Base-by-base conservation (phyloP, 805 yeast genomes). In the Cephaloascus albidus region DNA sequence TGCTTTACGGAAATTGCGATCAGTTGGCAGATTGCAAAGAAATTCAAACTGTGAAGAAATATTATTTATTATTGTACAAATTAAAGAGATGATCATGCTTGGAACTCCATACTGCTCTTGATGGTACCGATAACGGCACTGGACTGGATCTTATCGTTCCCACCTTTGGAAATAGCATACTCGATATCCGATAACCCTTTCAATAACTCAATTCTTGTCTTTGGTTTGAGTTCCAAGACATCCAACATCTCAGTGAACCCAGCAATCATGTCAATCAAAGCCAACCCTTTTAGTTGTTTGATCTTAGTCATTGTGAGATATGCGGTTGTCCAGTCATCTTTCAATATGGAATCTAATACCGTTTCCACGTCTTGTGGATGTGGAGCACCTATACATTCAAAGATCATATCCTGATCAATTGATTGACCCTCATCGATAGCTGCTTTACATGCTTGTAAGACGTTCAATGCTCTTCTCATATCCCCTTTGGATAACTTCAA, bases 301-400 rank as follows among this genome's bases (percentile, higher is more conserved):
- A 83, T 67, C 42, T 68, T 70, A n/a, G 68, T 70, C 49, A 93
- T 61, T 2, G 93, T 82, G 26, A 71, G 60, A 48, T 74, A 74
- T 1, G 94, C 75, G 8, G 88, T 77, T 10, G 84, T 72, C 94
- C 96, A 93, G 52, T 88, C 95, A 44, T 88, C 95, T 48, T 78
- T 78, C 54, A 93, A 62, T 19, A 90, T 78, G 4, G 94, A 74
- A 45, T 81, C 82, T 43, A 93, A 63, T 4, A 88, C 79, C 0
- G 77, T 65, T 49, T 84, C 84, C 18, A 93, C 72, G 48, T 89
- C 96, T 32, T 70, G 72, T 1, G 97, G 97, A 46, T 84, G 84
- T 3, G 98, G 97, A 1, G 95, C 89, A 2, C 99, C 99, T 26
- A 93, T 81, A 56, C 97, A 89, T 45, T 89, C 96, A 57, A 86